A percentile compares a stretch with the other conserved stretches of the same genome.
Evolutionary conservation across 2,329 filamentous ascomycete genomes (phyloP).

Genomic region (Beauveria sp.): DNA sequence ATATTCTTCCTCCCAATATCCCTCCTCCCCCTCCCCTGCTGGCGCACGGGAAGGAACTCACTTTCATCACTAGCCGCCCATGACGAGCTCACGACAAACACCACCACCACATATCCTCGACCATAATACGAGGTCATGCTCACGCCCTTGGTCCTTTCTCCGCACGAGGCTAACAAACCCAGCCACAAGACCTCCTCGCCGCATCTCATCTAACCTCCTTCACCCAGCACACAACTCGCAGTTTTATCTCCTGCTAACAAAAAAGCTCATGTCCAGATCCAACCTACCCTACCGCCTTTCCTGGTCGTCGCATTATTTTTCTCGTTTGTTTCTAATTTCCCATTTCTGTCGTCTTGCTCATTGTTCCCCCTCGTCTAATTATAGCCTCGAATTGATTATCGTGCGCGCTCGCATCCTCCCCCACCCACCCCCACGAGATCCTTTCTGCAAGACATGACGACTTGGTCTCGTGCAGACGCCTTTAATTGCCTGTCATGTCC

Average conservation of each 20-base stretch:
- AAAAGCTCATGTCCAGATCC: no score
- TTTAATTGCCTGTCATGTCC: not conserved
- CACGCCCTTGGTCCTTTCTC: not conserved
- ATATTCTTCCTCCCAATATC: not conserved
- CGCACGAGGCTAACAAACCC: not conserved
- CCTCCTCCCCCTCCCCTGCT: not conserved
- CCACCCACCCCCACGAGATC: not conserved
- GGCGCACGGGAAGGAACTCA: not conserved
- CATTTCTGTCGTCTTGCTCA: not conserved
- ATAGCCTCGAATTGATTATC: not conserved
- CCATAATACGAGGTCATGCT: slow-evolving; percentile 7
- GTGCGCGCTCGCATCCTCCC: not conserved
- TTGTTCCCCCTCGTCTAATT: not conserved
- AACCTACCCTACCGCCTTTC: not conserved
- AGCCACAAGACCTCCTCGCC: not conserved
- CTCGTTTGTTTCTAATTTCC: not conserved
- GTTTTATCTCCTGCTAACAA: not conserved
- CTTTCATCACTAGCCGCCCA: not conserved
- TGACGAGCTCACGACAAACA: not conserved
- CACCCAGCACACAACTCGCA: not conserved
- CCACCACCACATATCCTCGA: not conserved
- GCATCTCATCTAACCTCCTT: not conserved
- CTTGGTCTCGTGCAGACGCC: not conserved
- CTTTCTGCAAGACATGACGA: not conserved
- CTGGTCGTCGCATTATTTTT: not conserved